Percentiles rank a stretch among this genome's conserved stretches.
Conservation (phyloP, 371 early-diverging fungal genomes). For the Zychaea mexicana region DNA sequence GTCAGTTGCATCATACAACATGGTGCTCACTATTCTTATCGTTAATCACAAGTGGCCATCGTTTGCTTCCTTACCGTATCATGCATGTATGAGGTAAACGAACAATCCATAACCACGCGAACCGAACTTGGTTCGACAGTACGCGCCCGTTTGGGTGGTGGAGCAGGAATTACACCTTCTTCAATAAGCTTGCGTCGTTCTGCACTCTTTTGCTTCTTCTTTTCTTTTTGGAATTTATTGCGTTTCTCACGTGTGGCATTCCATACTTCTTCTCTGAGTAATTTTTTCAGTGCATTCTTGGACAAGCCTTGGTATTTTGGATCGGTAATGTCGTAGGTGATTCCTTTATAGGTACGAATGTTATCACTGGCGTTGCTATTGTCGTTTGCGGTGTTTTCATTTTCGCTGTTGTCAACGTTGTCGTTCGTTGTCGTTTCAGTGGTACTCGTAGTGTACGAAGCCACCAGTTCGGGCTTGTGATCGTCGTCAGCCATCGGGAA, state of each 20-base stretch:
- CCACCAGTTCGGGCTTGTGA: neutral
- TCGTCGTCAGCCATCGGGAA: neutral
- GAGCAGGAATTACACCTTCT: conserved; percentile 35
- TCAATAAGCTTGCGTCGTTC: conserved; percentile 32
- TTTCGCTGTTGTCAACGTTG: neutral
- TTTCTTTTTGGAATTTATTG: conserved; percentile 30
- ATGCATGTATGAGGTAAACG: conserved; percentile 78
- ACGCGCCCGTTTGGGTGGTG: conserved; percentile 29
- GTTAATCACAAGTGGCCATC: neutral
- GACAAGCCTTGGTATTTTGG: conserved; percentile 43
- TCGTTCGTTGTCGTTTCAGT: neutral
- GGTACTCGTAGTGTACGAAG: neutral
- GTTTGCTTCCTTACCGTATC: conserved; percentile 53
- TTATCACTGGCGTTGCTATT: neutral
- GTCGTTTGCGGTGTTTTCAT: neutral
- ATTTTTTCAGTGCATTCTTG: conserved; percentile 44
- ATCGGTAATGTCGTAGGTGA: conserved; percentile 46
- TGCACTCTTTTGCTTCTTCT: conserved; percentile 31
- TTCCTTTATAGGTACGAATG: conserved; percentile 29
- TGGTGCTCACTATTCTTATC: neutral
- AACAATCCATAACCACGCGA: conserved; percentile 71
- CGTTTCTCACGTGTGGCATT: conserved; percentile 32
- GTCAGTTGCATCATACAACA: no score
- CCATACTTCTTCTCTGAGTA: conserved; percentile 41
- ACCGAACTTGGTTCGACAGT: conserved; percentile 34